phyloP scores from a whole-genome alignment of 2,329 filamentous ascomycete species.

The Simplicillium aogashimaense region DNA sequence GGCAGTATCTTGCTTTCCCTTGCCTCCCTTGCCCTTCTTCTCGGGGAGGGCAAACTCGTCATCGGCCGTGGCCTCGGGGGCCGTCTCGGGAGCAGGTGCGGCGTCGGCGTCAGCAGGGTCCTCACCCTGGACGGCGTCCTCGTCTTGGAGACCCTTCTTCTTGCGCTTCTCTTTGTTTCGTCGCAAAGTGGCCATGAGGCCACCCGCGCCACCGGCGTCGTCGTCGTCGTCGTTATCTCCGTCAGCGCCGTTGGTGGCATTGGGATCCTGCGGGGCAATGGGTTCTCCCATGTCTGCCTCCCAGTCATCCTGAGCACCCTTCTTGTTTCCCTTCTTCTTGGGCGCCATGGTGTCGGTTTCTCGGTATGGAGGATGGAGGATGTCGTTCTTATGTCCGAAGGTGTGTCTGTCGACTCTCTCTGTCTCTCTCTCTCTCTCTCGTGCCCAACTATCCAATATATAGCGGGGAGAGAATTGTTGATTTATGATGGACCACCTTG shows the following conservation, averaged over 20 bases:
- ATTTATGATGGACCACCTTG: no score
- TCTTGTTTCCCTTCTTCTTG: conserved; percentile 91
- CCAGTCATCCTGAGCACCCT: conserved; percentile 84
- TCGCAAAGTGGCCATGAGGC: conserved; percentile 69
- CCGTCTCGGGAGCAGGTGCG: conserved; percentile 53
- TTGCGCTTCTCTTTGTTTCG: conserved; percentile 82
- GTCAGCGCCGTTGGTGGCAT: conserved; percentile 29
- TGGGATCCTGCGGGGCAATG: conserved; percentile 50
- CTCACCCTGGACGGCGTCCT: conserved; percentile 61
- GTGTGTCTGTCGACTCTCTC: no score
- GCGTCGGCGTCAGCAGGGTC: conserved; percentile 32
- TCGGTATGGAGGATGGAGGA: no score
- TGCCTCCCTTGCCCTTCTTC: conserved; percentile 59
- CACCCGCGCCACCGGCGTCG: conserved; percentile 47
- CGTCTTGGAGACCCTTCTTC: conserved; percentile 72
- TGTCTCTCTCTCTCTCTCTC: no score
- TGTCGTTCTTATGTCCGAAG: no score
- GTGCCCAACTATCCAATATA: no score
- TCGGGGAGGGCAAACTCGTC: conserved; percentile 79
- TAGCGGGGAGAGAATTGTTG: no score
- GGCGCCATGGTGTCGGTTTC: conserved; percentile 61
- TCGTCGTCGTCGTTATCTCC: conserved; percentile 41
- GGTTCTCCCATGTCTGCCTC: conserved; percentile 83
- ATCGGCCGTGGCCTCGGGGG: conserved; percentile 71
- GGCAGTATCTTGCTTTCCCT: conserved; percentile 33